Evolutionary conservation across 257 asterid species (phyloP), one percentile per base, ranked within the genome.

Genomic region (Solanum paucissectum): DNA sequence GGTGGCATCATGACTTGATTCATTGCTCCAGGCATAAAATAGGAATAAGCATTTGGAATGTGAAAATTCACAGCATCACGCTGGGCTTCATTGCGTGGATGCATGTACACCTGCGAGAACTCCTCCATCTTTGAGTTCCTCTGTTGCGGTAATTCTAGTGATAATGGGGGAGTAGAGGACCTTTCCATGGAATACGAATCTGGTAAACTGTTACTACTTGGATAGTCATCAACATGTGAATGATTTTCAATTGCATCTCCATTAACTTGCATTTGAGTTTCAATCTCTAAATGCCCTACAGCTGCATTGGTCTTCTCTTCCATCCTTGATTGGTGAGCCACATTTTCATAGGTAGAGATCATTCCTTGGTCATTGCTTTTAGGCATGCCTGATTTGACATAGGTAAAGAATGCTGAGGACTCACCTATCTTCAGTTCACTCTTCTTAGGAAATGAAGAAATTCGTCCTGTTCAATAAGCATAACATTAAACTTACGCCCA

Each of bases 361-460:
- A 89, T 83, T 83, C 71, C 93, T 10, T 88, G 95, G 88, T 33
- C 79, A 90, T 88, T 90, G 92, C 87, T 89, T 86, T 86, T 93
- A 72, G 93, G 93, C 18, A 90, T 83, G 93, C 85, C 90, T 86
- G 98, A 92, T 91, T 96, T 97, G 90, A 97, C 96, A 55, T 97
- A 97, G 42, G 98, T 94, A 92, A 96, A 97, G 90, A 97, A 97
- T 33, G 99, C 99, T 5, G 99, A 97, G 83, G 98, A 95, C 66
- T 91, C 98, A 8, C 99, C 99, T 64, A 97, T 96, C 94, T 90
- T 96, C 87, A 97, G 88, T 87, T 92, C 93, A 71, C 92, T 93
- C 93, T 92, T 96, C 94, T 89, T 94, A 84, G 92, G 93, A 90
- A 93, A 93, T 71, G 94, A 88, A 60, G 91, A 88, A 52, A 89